Evolutionary conservation across 1,284 basidiomycete species (phyloP), one percentile per base, ranked within the genome.

Genomic region (Ceratobasidium sp.): DNA sequence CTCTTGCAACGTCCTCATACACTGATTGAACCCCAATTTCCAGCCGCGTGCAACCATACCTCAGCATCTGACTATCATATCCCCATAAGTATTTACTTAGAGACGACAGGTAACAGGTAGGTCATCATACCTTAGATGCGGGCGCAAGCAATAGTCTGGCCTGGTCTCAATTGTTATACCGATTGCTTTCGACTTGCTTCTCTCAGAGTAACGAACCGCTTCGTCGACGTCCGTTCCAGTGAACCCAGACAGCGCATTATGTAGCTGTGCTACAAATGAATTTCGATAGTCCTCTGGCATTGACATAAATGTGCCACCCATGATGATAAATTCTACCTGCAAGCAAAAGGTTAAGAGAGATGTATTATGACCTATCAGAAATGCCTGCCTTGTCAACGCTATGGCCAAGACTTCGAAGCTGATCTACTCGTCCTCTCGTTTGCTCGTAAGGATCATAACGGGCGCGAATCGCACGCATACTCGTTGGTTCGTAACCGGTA

Each of bases 301-400:
- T 81, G 95, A 98, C 97, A 99, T 98, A 85, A 99, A 99, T 3
- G 97, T 99, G 60, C 97, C 97, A 42, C 97, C 98, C 97, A 99
- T 99, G 81, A 99, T 89, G 80, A 99, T 99, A 82, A 99, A 99
- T 83, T 99, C 97, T 63, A 99, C 94, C 93, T 95, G 79, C 28
- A 51, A 35, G n/a, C 39, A 73, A 51, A 26, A 31, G 64, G 11
- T 23, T 26, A 31, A 71, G n/a, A 31, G 11, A 3, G 7, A 17
- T 13, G 3, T n/a, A n/a, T 37, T 8, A 6, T 20, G 35, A 35
- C 28, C 6, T 15, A 5, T 20, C 15, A 39, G 11, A n/a, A 37
- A 61, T 10, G 15, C 35, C 37, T 75, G 93, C 96, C 89, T 99
- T 99, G 86, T 99, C 98, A 1, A 99, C 97, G 81, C 89, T 96